These are phyloP conservation scores for Barnettozyma vustinii DNA, from an alignment of 805 yeast genomes.

Conservation along the genomic window DNA sequence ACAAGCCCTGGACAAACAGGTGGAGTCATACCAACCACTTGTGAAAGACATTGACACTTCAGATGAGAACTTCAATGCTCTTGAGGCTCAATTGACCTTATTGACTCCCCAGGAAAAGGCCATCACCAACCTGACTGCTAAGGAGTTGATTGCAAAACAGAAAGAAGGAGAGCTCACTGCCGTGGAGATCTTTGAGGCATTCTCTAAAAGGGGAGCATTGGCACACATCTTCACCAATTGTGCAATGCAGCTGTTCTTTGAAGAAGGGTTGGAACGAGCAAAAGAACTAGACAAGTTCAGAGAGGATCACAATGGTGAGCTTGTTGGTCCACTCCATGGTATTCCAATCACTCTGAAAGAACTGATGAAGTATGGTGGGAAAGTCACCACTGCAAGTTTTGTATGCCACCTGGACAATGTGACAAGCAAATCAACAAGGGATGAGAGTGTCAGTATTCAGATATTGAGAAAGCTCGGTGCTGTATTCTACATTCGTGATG, in stretches of 20 bases:
- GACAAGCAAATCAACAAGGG: conserved; percentile 27
- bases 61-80: conserved; percentile 21
- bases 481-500: conserved; percentile 57
- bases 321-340: conserved; percentile 66
- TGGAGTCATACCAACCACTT: conserved; percentile 17
- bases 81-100: conserved; percentile 14
- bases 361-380: conserved; percentile 52
- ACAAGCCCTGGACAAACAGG: conserved; percentile 13
- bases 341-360: conserved; percentile 65
- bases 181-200: conserved; percentile 43
- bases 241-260: conserved; percentile 39
- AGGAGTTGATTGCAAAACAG: conserved; percentile 17
- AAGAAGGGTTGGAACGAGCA: conserved; percentile 56
- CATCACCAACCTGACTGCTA: conserved; percentile 19
- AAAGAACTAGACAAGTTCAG: conserved; percentile 45
- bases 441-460: conserved; percentile 45
- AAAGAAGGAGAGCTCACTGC: conserved; percentile 31
- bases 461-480: conserved; percentile 36
- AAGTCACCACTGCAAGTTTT: conserved; percentile 55
- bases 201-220: conserved; percentile 51
- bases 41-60: conserved; percentile 15
- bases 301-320: conserved; percentile 35
- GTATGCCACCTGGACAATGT: conserved; percentile 47
- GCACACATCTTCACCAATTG: conserved; percentile 47
- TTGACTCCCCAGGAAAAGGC: conserved; percentile 17